Conservation (phyloP, 2,329 filamentous ascomycete species). For the Neoarthrinium moseri region DNA sequence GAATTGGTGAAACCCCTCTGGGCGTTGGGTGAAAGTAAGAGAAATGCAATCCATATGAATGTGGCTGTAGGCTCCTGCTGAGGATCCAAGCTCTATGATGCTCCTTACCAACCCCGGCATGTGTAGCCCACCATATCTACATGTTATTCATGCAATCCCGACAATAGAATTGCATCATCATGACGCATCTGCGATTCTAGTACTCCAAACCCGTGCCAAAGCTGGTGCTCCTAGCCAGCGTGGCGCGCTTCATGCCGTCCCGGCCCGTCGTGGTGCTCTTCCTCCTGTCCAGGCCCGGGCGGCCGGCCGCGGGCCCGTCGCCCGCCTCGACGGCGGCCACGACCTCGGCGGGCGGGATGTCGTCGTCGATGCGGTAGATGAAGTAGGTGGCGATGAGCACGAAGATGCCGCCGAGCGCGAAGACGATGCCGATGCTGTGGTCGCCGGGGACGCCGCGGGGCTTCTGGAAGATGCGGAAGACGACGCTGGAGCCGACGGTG, state of each 20-base stretch:
- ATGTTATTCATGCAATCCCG: too few relatives aligned
- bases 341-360: slow-evolving; percentile 40
- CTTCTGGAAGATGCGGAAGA: slow-evolving; percentile 86
- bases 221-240: slow-evolving; percentile 47
- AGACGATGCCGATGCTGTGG: slow-evolving; percentile 80
- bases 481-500: slow-evolving; percentile 77
- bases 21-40: too few relatives aligned
- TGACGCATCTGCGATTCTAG: too few relatives aligned
- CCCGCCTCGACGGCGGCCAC: slow-evolving; percentile 43
- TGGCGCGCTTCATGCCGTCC: slow-evolving; percentile 42
- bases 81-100: too few relatives aligned
- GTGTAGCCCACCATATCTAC: too few relatives aligned
- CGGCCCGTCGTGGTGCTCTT: slow-evolving; percentile 39
- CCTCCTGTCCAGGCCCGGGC: slow-evolving; percentile 29
- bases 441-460: slow-evolving; percentile 82
- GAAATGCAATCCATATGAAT: too few relatives aligned
- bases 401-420: slow-evolving; percentile 79
- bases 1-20: too few relatives aligned
- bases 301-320: slow-evolving; percentile 25
- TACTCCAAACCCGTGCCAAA: slow-evolving; percentile 48
- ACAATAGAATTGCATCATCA: too few relatives aligned
- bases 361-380: slow-evolving; percentile 66
- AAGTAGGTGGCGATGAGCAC: slow-evolving; percentile 76
- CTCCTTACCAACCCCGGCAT: too few relatives aligned
- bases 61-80: too few relatives aligned